A percentile compares a stretch with the other conserved stretches of the same genome.
These are phyloP conservation scores for Pyrenophora seminiperda DNA, from an alignment of 2,329 filamentous ascomycete species.

Conservation along the genomic window DNA sequence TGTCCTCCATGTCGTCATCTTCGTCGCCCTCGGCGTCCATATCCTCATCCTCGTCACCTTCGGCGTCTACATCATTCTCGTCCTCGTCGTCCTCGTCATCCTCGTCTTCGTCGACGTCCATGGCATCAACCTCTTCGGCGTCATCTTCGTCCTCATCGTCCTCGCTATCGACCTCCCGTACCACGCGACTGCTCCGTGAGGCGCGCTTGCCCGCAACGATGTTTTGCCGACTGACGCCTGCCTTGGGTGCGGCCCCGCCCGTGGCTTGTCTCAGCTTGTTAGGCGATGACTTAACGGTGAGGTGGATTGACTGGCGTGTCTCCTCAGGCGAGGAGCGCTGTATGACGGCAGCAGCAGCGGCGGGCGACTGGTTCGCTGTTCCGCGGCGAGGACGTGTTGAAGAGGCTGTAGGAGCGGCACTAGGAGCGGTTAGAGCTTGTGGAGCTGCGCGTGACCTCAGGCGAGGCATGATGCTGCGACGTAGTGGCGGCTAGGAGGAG, in stretches of 20 bases:
- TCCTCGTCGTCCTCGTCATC: conserved; percentile 44
- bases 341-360: conserved; percentile 45
- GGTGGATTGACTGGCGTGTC: conserved; percentile 52
- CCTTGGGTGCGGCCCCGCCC: conserved; percentile 38
- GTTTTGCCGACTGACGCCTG: conserved; percentile 43
- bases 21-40: conserved; percentile 48
- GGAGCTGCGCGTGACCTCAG: conserved; percentile 46
- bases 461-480: conserved; percentile 40
- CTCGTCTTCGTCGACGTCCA: conserved; percentile 41
- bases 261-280: conserved; percentile 57
- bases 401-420: conserved; percentile 44
- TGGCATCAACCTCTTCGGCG: conserved; percentile 48
- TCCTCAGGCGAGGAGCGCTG: conserved; percentile 50
- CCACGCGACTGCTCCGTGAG: conserved; percentile 47
- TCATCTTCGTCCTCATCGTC: conserved; percentile 51
- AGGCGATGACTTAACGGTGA: conserved; percentile 58
- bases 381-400: conserved; percentile 47
- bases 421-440: conserved; percentile 39
- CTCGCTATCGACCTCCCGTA: conserved; percentile 49
- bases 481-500: not conserved
- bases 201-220: conserved; percentile 47
- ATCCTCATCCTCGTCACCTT: conserved; percentile 48
- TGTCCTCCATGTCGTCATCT: conserved; percentile 46
- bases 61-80: conserved; percentile 45
- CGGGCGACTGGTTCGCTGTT: conserved; percentile 41